Base-by-base conservation (phyloP, 2,329 filamentous ascomycete genomes). In the Sporothrix variecibatus region DNA sequence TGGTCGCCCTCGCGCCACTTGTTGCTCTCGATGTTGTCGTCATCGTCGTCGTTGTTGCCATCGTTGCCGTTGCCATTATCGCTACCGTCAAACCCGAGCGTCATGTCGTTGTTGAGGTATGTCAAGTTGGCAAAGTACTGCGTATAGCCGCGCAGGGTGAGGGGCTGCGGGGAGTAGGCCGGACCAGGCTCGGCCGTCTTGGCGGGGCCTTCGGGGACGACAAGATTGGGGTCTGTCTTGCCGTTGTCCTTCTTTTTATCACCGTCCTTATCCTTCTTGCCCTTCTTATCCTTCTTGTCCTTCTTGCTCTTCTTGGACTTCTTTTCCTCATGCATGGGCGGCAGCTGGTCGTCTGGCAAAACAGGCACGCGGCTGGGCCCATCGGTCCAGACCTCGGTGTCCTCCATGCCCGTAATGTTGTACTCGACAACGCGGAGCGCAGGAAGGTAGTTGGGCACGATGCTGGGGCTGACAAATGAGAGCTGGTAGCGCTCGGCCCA, bases 81-180 rank as follows among this genome's bases (percentile, higher is more conserved):
- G 2, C 81, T 79, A 6, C 82, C 76, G 1, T 75, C 76, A 8
- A 74, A 68, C 17, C n/a, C 31, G 23, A 77, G 78, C 1, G 82
- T 79, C 67, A 90, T 86, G 75, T 93, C 89, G 78, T 94, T 93
- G 83, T 98, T 97, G 82, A 97, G 91, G 74, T 89, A 84, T 0
- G 95, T 98, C n/a, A 99, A 84, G 81, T 99, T 99, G 75, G 95
- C 94, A 82, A 90, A 98, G 82, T 97, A 98, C 79, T 99, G 96
- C 3, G 90, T 94, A 82, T 94, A 98, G 5, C 93, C 90, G 2
- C 92, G 87, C 76, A 95, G 86, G 0, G 94, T 93, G 51, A 98
- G 85, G 0, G 93, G 86, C 80, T 99, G 96, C 8, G 92, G 90
- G 26, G 91, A 94, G 82, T 99, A 98, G 8, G 94, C 96, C 0